Base-by-base conservation (phyloP, 257 asterid species). In the Solanum bulbocastanum region DNA sequence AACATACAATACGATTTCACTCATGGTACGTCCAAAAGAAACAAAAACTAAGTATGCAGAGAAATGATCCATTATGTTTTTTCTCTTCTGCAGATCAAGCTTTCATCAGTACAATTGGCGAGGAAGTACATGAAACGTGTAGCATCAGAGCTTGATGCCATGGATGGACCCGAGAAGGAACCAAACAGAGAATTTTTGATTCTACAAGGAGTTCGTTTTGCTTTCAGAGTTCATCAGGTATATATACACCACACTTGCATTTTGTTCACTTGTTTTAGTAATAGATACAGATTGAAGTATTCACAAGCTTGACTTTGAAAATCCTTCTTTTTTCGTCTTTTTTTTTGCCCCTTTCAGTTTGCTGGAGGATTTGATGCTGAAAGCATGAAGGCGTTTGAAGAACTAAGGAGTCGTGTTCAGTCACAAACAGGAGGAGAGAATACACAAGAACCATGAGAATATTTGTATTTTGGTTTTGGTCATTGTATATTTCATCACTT, bases 321-420 rank as follows among this genome's bases (percentile, higher is more conserved):
- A 40, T 40, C 32, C 27, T 82, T 81, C n/a, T 79, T 30, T 40
- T 40, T 44, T 4, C 9, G 4, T 0, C 2, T 23, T 39, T 23
- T 39, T 78, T 40, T 8, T n/a, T 37, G 1, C 8, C 1, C 11
- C 10, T 44, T 86, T 90, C 95, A 97, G 99, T 97, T 97, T 90
- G 98, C 98, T 36, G 99, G 99, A 92, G 99, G 99, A 32, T 97
- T 97, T 87, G 99, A 97, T 87, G 96, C 97, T 25, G 99, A 96
- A 87, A 97, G 99, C 91, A 97, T 97, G 99, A 94, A 93, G 92
- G 98, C 98, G 30, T 97, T 97, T 86, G 99, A 96, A 94, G 99
- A 96, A 89, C 92, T 97, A 83, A 94, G 99, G 92, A 94, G 97
- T 90, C 90, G 97, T 6, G 94, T 97, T 83, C 89, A 84, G 39